Percentiles rank a stretch among this genome's conserved stretches.
Conservation (phyloP, 176 grass and related monocot species). For the Carex myosuroides region DNA sequence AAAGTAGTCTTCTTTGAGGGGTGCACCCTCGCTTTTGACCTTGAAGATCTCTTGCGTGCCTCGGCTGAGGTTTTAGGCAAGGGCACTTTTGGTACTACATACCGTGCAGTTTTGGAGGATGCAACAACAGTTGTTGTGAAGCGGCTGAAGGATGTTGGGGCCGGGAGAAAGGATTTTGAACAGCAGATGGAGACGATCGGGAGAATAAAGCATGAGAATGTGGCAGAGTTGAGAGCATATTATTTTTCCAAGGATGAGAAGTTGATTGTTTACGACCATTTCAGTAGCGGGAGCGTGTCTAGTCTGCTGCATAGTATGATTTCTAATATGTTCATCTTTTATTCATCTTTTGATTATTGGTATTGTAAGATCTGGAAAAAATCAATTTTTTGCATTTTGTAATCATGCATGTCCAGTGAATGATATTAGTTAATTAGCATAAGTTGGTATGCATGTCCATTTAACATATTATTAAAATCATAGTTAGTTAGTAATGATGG, state of each 20-base stretch:
- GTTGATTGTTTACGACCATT: constrained; percentile 79
- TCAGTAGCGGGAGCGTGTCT: constrained; percentile 66
- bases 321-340: neutral
- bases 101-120: constrained; percentile 85
- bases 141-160: constrained; percentile 78
- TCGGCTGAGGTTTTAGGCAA: constrained; percentile 95
- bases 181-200: constrained; percentile 93
- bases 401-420: neutral
- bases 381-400: neutral
- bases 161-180: constrained; percentile 77
- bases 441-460: neutral
- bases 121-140: constrained; percentile 86
- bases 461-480: neutral
- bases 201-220: constrained; percentile 59
- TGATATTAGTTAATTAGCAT: neutral
- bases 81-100: constrained; percentile 80
- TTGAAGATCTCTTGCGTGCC: constrained; percentile 86
- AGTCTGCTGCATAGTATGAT: constrained; percentile 75
- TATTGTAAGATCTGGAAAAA: neutral
- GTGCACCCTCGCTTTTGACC: constrained; percentile 65
- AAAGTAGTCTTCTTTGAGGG: constrained; percentile 87
- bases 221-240: constrained; percentile 75
- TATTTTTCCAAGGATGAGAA: constrained; percentile 99
- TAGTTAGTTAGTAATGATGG: neutral
- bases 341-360: neutral